Conservation (phyloP, 169 alveolate genomes). For the Plasmodium blacklocki region DNA sequence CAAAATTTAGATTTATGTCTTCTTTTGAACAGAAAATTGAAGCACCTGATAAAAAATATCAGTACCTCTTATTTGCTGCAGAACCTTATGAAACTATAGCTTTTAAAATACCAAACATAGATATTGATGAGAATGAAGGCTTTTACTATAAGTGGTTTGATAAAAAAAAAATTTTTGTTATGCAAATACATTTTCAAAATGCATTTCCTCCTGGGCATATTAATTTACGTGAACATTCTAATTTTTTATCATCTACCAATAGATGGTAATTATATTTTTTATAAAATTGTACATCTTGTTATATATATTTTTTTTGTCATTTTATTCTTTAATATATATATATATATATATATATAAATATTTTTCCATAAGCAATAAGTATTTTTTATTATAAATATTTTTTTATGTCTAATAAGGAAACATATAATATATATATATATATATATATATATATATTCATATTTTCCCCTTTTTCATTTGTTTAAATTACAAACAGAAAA, state of each 20-base stretch:
- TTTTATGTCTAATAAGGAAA: too few species aligned
- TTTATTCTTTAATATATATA: background rate
- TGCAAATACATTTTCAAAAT: constrained; percentile 90
- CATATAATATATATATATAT: too few species aligned
- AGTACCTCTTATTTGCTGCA: constrained; percentile 97
- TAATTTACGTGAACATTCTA: constrained; percentile 30
- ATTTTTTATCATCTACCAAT: constrained; percentile 17
- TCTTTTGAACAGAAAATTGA: constrained; percentile 96
- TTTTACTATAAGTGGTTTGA: constrained; percentile 94
- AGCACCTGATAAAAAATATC: constrained; percentile 95
- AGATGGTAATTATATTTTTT: constrained; percentile 26
- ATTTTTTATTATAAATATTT: too few species aligned
- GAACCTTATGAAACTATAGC: constrained; percentile 98
- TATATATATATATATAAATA: too few species aligned
- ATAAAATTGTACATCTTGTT: too few species aligned
- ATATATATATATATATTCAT: too few species aligned
- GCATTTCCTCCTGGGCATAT: background rate
- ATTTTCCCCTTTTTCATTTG: too few species aligned
- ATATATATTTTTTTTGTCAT: background rate
- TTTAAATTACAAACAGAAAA: too few species aligned
- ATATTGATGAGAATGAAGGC: constrained; percentile 92
- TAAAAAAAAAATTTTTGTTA: constrained; percentile 91
- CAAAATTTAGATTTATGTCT: constrained; percentile 96
- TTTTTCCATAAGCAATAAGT: too few species aligned
- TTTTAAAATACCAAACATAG: constrained; percentile 96